Conservation (phyloP, 129 eudicot genomes). For the Smallanthus sonchifolius region DNA sequence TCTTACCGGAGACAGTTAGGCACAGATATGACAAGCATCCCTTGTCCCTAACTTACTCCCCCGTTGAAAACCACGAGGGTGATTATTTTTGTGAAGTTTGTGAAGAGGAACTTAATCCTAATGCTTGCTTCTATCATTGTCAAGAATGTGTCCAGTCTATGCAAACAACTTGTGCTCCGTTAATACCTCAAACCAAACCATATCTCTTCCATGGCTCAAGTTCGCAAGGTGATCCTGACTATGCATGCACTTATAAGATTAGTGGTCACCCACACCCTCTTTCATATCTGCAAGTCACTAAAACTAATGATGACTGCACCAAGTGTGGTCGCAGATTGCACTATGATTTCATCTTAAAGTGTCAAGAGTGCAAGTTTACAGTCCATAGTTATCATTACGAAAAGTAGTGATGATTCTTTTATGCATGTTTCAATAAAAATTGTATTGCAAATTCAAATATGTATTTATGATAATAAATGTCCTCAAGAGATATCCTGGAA, state of each 20-base stretch:
- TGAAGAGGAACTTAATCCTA: conserved; percentile 15
- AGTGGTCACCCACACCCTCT: neutral
- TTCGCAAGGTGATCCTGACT: neutral
- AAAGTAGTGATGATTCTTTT: neutral
- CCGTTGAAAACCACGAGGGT: conserved; percentile 10
- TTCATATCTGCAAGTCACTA: neutral
- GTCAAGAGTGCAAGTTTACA: neutral
- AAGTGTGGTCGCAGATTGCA: no score
- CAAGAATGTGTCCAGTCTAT: conserved; percentile 11
- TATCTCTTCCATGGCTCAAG: neutral
- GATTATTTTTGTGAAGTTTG: conserved; percentile 19
- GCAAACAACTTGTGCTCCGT: neutral
- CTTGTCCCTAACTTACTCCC: neutral
- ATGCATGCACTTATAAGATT: neutral
- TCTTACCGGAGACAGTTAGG: neutral
- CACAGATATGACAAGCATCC: neutral
- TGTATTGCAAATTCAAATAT: neutral
- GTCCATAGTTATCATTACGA: neutral
- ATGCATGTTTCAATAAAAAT: neutral
- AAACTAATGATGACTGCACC: neutral
- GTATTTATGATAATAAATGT: neutral
- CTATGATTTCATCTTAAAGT: neutral
- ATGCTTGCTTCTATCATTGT: conserved; percentile 17
- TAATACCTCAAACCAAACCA: neutral
- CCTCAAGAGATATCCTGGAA: no score